Conservation (phyloP, 306 rosid genomes). For the Canavalia ensiformis region DNA sequence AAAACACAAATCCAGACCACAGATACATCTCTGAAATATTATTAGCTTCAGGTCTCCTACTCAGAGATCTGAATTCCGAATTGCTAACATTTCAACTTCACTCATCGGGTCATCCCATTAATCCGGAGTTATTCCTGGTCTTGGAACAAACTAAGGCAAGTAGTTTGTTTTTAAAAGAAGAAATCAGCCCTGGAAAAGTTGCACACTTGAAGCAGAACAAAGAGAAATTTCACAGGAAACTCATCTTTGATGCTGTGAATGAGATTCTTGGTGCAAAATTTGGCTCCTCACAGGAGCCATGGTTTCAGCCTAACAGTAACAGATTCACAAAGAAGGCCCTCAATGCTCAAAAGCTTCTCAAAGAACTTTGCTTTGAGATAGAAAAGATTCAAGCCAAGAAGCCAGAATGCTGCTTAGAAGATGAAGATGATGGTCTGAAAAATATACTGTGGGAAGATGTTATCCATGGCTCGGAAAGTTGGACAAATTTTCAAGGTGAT, state of each 20-base stretch:
- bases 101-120: slow-evolving; percentile 82
- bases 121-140: slow-evolving; percentile 84
- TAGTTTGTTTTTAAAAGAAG: slow-evolving; percentile 66
- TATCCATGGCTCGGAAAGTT: slow-evolving; percentile 61
- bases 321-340: slow-evolving; percentile 68
- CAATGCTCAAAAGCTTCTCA: slow-evolving; percentile 82
- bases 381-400: slow-evolving; percentile 73
- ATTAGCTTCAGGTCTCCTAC: slow-evolving; percentile 86
- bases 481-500: slow-evolving; percentile 71
- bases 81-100: slow-evolving; percentile 77
- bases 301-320: slow-evolving; percentile 59
- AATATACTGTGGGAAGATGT: slow-evolving; percentile 68
- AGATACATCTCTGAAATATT: slow-evolving; percentile 86
- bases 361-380: slow-evolving; percentile 76
- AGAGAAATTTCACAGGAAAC: slow-evolving; percentile 75
- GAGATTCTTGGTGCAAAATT: slow-evolving; percentile 75
- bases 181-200: slow-evolving; percentile 51
- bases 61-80: slow-evolving; percentile 76
- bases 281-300: slow-evolving; percentile 60
- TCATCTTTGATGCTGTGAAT: slow-evolving; percentile 86
- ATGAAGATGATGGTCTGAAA: slow-evolving; percentile 68
- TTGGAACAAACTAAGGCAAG: slow-evolving; percentile 92
- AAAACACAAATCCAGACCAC: slow-evolving; percentile 82
- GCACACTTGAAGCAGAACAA: slow-evolving; percentile 46
- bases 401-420: slow-evolving; percentile 54